These are phyloP conservation scores for Zygnema cylindricum DNA, from an alignment of 139 green algal genomes.

Conservation along the genomic window DNA sequence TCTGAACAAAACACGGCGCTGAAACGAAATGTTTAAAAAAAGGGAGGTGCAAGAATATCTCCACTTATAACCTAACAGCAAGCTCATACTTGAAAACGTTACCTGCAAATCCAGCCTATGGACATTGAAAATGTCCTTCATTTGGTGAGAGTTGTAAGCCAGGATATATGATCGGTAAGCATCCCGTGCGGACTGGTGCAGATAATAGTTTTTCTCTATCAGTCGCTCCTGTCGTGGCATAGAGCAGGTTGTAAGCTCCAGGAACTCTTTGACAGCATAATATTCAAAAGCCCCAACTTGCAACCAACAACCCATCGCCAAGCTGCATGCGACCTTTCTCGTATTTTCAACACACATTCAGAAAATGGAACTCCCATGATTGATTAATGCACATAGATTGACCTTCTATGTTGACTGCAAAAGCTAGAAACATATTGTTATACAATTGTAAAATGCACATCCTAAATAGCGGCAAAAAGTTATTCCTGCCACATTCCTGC, in stretches of 20 bases:
- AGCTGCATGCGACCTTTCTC: too few relatives aligned
- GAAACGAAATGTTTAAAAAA: too few relatives aligned
- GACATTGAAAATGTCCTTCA: constrained; percentile 98
- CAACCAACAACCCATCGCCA: too few relatives aligned
- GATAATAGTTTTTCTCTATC: constrained; percentile 99
- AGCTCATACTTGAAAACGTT: too few relatives aligned
- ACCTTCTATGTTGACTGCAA: too few relatives aligned
- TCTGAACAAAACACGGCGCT: too few relatives aligned
- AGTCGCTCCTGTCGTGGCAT: constrained; percentile 76
- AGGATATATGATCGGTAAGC: constrained; percentile 87
- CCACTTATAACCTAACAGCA: too few relatives aligned
- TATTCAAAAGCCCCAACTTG: not conserved
- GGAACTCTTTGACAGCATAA: not conserved
- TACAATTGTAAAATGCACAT: not conserved
- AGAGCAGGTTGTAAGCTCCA: not conserved
- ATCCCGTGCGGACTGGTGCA: constrained; percentile 80
- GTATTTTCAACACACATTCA: too few relatives aligned
- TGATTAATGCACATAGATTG: too few relatives aligned
- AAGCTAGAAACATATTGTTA: not conserved
- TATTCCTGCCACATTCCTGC: too few relatives aligned
- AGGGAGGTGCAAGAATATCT: too few relatives aligned
- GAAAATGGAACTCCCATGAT: too few relatives aligned
- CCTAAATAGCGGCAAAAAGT: not conserved
- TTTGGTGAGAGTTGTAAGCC: constrained; percentile 93
- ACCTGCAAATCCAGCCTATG: constrained; percentile 87